phyloP scores from a whole-genome alignment of 1,284 basidiomycete species.

The Nidula niveotomentosa region DNA sequence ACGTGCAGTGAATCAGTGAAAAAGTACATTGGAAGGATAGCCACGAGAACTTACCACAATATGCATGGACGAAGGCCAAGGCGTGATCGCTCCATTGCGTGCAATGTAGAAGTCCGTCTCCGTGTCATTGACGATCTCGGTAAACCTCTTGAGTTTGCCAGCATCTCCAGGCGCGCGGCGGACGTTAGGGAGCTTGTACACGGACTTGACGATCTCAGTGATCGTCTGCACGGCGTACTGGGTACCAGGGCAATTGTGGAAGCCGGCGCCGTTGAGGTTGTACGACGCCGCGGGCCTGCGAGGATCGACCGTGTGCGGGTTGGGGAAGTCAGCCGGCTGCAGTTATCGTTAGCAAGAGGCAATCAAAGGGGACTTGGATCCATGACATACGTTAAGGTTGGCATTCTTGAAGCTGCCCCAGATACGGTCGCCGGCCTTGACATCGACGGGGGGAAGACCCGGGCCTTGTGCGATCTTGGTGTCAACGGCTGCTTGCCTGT shows the following conservation, averaged over 20 bases:
- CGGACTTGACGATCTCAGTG: conserved; percentile 40
- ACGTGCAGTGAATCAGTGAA: neutral
- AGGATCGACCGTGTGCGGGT: conserved; percentile 39
- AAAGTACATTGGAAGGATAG: neutral
- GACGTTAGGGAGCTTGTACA: conserved; percentile 45
- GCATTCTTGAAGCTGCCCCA: conserved; percentile 49
- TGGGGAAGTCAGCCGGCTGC: conserved; percentile 41
- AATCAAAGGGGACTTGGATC: neutral
- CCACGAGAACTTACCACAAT: conserved; percentile 12
- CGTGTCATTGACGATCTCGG: conserved; percentile 24
- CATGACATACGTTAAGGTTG: conserved; percentile 41
- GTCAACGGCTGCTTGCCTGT: conserved; percentile 38
- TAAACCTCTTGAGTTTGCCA: conserved; percentile 36
- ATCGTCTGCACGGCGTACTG: conserved; percentile 37
- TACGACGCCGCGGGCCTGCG: conserved; percentile 33
- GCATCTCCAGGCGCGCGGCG: conserved; percentile 40
- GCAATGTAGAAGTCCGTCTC: conserved; percentile 28
- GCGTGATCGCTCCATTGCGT: conserved; percentile 24
- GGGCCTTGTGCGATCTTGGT: conserved; percentile 35
- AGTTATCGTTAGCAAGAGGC: neutral
- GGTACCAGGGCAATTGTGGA: conserved; percentile 42
- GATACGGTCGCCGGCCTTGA: conserved; percentile 43
- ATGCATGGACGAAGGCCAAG: conserved; percentile 30
- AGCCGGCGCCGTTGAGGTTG: conserved; percentile 41
- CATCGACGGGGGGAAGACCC: conserved; percentile 30